Evolutionary conservation across 2,329 filamentous ascomycete species (phyloP).

Genomic region (Aspergillus luchuensis): DNA sequence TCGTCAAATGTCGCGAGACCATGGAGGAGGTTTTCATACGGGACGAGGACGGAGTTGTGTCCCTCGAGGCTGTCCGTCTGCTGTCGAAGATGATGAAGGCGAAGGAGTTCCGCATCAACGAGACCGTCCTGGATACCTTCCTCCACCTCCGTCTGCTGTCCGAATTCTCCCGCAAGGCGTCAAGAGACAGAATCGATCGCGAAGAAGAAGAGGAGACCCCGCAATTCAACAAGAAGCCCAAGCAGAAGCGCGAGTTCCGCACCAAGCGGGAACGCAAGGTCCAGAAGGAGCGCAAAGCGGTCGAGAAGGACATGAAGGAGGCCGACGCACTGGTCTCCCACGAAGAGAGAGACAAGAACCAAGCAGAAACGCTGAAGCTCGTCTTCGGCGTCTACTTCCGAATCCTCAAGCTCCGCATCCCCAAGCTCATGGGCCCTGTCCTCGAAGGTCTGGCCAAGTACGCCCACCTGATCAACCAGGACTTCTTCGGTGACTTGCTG

Average conservation of each 20-base stretch:
- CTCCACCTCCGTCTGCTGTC: slow-evolving; percentile 83
- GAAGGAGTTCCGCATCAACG: slow-evolving; percentile 77
- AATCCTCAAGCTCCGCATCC: slow-evolving; percentile 79
- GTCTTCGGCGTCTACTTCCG: slow-evolving; percentile 96
- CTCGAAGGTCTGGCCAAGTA: slow-evolving; percentile 93
- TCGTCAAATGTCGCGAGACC: slow-evolving; percentile 73
- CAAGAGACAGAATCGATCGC: slow-evolving; percentile 72
- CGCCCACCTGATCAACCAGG: slow-evolving; percentile 95
- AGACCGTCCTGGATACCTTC: slow-evolving; percentile 86
- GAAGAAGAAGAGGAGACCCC: slow-evolving; percentile 48
- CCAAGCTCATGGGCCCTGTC: slow-evolving; percentile 92
- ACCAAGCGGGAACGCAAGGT: slow-evolving; percentile 86
- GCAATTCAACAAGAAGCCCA: slow-evolving; percentile 59
- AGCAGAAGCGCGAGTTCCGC: slow-evolving; percentile 78
- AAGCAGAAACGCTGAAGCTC: slow-evolving; percentile 91
- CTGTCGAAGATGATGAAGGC: slow-evolving; percentile 95
- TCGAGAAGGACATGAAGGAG: slow-evolving; percentile 91
- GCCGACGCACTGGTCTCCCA: slow-evolving; percentile 89
- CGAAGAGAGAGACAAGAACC: slow-evolving; percentile 90
- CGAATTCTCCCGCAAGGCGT: slow-evolving; percentile 84
- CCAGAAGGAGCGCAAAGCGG: slow-evolving; percentile 78
- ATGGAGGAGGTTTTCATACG: slow-evolving; percentile 79
- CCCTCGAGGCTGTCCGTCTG: slow-evolving; percentile 80
- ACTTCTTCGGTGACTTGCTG: slow-evolving; percentile 95
- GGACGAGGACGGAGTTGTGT: slow-evolving; percentile 86